Evolutionary conservation across 139 green algal species (phyloP).

Genomic region (Volvox africanus): DNA sequence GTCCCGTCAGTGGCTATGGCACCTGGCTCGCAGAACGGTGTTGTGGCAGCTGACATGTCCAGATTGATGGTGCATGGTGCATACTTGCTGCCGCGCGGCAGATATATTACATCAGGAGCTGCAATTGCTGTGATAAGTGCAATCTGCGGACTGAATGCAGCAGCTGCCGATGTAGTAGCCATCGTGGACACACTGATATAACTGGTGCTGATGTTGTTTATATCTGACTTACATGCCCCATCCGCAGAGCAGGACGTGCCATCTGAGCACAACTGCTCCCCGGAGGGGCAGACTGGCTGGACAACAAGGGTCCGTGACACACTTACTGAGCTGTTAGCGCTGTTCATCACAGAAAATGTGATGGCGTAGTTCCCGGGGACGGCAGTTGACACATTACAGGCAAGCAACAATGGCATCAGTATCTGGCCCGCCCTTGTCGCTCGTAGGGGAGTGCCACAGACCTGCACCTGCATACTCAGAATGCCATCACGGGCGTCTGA

Average conservation of each 20-base stretch:
- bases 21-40: conserved; percentile 59
- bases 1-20: conserved; percentile 37
- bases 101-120: background rate
- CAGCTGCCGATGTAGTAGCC: background rate
- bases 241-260: conserved; percentile 33
- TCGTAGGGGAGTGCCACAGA: conserved; percentile 48
- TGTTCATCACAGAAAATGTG: conserved; percentile 35
- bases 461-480: conserved; percentile 47
- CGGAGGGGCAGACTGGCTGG: conserved; percentile 42
- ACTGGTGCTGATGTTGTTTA: background rate
- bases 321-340: background rate
- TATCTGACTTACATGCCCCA: background rate
- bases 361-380: conserved; percentile 48
- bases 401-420: conserved; percentile 49
- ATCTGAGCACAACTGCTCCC: conserved; percentile 57
- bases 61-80: background rate
- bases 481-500: conserved; percentile 55
- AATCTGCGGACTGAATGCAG: background rate
- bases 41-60: background rate
- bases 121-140: background rate
- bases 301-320: conserved; percentile 37
- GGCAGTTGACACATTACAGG: conserved; percentile 44
- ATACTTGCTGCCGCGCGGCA: conserved; percentile 38
- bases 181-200: background rate
- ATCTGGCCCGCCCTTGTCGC: background rate